Conservation (phyloP, 106 monocot species). For the Acorus calamus region DNA sequence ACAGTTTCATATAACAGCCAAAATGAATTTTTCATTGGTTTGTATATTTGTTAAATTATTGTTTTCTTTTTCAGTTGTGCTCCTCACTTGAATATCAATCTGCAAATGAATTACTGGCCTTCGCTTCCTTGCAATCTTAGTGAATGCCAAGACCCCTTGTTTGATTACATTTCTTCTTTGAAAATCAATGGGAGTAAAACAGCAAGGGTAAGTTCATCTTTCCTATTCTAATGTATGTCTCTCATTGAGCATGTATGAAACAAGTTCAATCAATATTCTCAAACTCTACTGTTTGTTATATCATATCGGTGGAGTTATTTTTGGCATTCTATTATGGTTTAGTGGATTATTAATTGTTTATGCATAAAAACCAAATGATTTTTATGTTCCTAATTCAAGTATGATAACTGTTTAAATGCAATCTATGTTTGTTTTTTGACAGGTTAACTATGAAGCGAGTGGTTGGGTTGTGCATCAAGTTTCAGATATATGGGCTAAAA, state of each 20-base stretch:
- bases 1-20: too few species aligned
- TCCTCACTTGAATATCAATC: conserved; percentile 86
- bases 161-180: conserved; percentile 80
- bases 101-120: conserved; percentile 99
- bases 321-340: too few species aligned
- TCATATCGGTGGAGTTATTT: too few species aligned
- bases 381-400: too few species aligned
- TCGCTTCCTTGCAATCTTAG: conserved; percentile 95
- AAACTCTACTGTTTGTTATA: too few species aligned
- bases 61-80: conserved; percentile 66
- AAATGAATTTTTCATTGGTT: too few species aligned
- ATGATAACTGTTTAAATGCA: not conserved
- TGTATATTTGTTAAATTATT: too few species aligned
- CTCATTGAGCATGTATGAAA: not conserved
- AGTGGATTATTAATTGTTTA: too few species aligned
- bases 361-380: too few species aligned
- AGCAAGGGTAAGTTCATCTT: conserved; percentile 55
- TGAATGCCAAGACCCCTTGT: conserved; percentile 91
- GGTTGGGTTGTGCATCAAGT: conserved; percentile 98
- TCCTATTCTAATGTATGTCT: not conserved
- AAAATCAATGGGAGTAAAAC: conserved; percentile 90
- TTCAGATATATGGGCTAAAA: conserved; percentile 94
- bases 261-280: not conserved
- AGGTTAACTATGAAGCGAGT: conserved; percentile 80
- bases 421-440: conserved; percentile 1